Base-by-base conservation (phyloP, 2,329 filamentous ascomycete genomes). In the Trichoderma endophyticum region DNA sequence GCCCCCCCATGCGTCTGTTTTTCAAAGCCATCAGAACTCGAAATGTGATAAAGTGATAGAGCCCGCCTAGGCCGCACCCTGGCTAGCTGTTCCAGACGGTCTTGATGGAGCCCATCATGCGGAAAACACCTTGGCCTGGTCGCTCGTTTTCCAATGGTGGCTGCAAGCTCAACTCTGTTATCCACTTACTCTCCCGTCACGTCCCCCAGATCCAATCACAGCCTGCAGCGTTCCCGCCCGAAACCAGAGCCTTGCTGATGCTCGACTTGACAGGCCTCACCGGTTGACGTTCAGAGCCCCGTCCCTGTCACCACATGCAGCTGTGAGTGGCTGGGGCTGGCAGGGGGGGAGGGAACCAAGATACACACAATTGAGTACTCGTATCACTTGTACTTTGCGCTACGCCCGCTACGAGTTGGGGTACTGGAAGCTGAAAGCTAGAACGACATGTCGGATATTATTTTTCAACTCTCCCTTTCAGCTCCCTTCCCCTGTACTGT, bases 261-360 rank as follows among this genome's bases (percentile, higher is more conserved):
- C 36, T 71, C 51, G 51, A 34, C 14, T 39, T 51, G 60, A 59
- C 57, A 67, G 59, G 57, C 60, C 59, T 72, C 66, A 70, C 66
- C 71, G 71, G 71, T 72, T 65, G 66, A 72, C 24, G 30, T 64
- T 70, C 59, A 36, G 43, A 70, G 59, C 71, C 71, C 66, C 32
- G 71, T 72, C 71, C 66, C 65, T 72, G 56, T 62, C 57, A 28
- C 56, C 21, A 24, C 18, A 61, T 54, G 43, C 68, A 48, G 30
- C 32, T 43, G 8, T 61, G 32, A 64, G 59, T 70, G 60, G 68
- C 59, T 56, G 32, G 6, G 15, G 11, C 51, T 18, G 43, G 36
- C 63, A 67, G 56, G 70, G 54, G 30, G 65, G 54, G 28, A 39
- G 56, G n/a, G 39, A 24, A 32, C n/a, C 66, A 26, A 70, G 56